Conservation (phyloP, 2,329 filamentous ascomycete genomes). For the Fusarium begoniae region DNA sequence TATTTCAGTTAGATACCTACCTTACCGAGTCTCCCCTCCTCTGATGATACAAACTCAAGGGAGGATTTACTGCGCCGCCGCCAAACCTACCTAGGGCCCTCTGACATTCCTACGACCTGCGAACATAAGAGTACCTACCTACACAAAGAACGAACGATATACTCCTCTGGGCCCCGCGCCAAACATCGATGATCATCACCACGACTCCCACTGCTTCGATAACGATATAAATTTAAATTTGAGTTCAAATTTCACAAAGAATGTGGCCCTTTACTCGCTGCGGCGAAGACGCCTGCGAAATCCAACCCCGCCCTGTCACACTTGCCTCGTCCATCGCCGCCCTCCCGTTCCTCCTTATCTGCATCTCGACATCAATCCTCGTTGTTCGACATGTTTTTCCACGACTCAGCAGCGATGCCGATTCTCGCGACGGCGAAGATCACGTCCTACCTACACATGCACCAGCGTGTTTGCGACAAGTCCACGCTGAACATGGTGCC, state of each 20-base stretch:
- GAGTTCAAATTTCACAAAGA: not conserved
- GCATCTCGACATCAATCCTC: conserved; percentile 68
- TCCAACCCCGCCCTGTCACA: conserved; percentile 52
- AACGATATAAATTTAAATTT: not conserved
- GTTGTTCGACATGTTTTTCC: conserved; percentile 78
- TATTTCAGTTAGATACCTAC: not conserved
- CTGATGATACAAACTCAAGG: conserved; percentile 3
- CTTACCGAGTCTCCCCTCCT: not conserved
- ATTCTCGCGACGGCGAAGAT: conserved; percentile 63
- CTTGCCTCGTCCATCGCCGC: conserved; percentile 66
- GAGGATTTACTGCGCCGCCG: conserved; percentile 14
- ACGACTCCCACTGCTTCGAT: not conserved
- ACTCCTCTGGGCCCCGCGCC: conserved; percentile 7
- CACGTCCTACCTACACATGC: conserved; percentile 70
- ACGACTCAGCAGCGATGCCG: conserved; percentile 67
- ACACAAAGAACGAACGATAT: conserved; percentile 4
- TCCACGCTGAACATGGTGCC: conserved; percentile 65
- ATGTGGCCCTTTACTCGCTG: conserved; percentile 61
- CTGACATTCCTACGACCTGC: not conserved
- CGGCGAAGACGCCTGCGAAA: conserved; percentile 64
- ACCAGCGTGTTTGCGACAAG: conserved; percentile 66
- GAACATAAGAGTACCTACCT: not conserved
- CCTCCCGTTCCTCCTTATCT: conserved; percentile 76
- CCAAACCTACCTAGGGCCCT: not conserved
- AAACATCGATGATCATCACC: not conserved